Percentiles rank a stretch among this genome's conserved stretches.
These are phyloP conservation scores for Talaromyces atroroseus DNA, from an alignment of 2,329 filamentous ascomycete species.

Conservation along the genomic window DNA sequence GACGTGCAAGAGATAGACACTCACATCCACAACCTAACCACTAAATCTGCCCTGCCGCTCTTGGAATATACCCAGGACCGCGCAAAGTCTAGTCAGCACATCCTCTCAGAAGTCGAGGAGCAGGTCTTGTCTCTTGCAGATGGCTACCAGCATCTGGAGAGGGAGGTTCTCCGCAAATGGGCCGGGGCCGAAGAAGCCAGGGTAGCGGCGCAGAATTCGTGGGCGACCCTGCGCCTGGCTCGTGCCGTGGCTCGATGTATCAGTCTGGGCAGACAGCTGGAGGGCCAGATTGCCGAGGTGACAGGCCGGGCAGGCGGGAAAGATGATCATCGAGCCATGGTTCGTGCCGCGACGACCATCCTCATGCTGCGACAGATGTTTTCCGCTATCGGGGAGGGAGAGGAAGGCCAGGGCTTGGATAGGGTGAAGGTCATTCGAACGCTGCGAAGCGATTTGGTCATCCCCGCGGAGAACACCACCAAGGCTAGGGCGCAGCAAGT, in stretches of 20 bases:
- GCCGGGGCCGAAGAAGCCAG: conserved; percentile 79
- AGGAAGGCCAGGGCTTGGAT: conserved; percentile 72
- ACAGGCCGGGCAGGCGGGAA: conserved; percentile 44
- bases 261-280: conserved; percentile 76
- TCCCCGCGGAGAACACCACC: conserved; percentile 68
- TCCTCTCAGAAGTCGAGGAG: conserved; percentile 70
- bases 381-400: conserved; percentile 58
- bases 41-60: conserved; percentile 73
- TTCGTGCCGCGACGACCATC: conserved; percentile 76
- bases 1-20: conserved; percentile 96
- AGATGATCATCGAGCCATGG: conserved; percentile 71
- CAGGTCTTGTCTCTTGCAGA: conserved; percentile 77
- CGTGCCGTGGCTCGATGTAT: conserved; percentile 72
- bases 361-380: conserved; percentile 70
- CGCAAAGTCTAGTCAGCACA: conserved; percentile 63
- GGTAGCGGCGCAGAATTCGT: conserved; percentile 69
- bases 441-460: conserved; percentile 63
- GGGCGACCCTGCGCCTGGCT: conserved; percentile 72
- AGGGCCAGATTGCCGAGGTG: conserved; percentile 74
- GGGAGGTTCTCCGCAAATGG: conserved; percentile 79
- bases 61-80: conserved; percentile 72
- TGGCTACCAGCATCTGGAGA: conserved; percentile 78
- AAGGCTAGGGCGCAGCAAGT: conserved; percentile 69
- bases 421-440: conserved; percentile 66
- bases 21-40: conserved; percentile 85